A percentile compares a stretch with the other conserved stretches of the same genome.
These are phyloP conservation scores for Salmacisia buchloeana DNA, from an alignment of 1,284 basidiomycete genomes.

Conservation along the genomic window DNA sequence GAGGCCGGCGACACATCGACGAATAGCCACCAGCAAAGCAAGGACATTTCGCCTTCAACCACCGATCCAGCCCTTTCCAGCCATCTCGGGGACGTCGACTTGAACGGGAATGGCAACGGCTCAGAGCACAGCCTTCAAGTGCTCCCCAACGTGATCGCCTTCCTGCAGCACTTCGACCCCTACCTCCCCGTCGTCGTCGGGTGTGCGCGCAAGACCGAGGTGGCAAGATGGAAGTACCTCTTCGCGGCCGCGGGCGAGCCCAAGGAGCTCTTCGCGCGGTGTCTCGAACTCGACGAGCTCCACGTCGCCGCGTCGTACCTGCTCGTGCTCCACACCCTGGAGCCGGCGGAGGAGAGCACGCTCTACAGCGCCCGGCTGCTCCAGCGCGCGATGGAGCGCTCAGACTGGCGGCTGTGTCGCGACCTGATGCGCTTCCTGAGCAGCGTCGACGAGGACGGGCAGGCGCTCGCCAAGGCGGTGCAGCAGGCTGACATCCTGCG, in stretches of 20 bases:
- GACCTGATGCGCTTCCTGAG: slow-evolving; percentile 54
- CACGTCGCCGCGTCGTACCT: slow-evolving; percentile 90
- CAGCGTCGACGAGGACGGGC: slow-evolving; percentile 61
- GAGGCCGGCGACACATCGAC: neutral
- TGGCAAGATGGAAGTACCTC: slow-evolving; percentile 79
- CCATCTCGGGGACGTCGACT: neutral
- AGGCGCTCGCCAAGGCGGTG: slow-evolving; percentile 58
- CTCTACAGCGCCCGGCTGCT: slow-evolving; percentile 36
- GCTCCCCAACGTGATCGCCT: slow-evolving; percentile 71
- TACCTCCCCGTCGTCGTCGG: slow-evolving; percentile 88
- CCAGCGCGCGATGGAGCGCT: slow-evolving; percentile 24
- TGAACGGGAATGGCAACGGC: neutral
- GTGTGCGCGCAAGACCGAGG: slow-evolving; percentile 94
- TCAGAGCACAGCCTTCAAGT: slow-evolving; percentile 36
- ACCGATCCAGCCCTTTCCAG: neutral
- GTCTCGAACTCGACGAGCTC: slow-evolving; percentile 67
- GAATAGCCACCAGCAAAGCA: neutral
- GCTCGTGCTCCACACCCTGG: slow-evolving; percentile 84
- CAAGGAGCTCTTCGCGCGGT: slow-evolving; percentile 80
- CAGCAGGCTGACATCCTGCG: slow-evolving; percentile 45
- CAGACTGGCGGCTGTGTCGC: slow-evolving; percentile 32
- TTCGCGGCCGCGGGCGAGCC: slow-evolving; percentile 88
- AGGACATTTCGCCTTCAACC: neutral
- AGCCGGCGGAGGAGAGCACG: slow-evolving; percentile 64
- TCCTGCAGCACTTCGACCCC: slow-evolving; percentile 87